Conservation (phyloP, 805 yeast genomes). For the Hermanozyma aechmeae region DNA sequence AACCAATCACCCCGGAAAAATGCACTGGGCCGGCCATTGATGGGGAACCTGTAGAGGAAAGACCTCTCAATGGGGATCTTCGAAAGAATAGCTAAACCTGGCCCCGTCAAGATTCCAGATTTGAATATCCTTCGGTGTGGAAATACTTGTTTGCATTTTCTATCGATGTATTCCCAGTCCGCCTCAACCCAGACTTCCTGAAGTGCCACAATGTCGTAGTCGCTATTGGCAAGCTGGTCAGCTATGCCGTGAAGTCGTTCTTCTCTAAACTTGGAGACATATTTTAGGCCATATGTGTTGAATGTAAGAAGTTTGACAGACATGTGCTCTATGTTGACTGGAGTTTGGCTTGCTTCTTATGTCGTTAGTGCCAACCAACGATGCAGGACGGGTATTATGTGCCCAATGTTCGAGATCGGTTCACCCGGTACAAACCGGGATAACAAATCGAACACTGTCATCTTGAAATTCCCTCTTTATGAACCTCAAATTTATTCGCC, state of each 20-base stretch:
- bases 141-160: constrained; percentile 33
- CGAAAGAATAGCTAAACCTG: constrained; percentile 82
- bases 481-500: no score
- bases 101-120: constrained; percentile 85
- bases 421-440: no score
- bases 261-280: constrained; percentile 61
- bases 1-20: constrained; percentile 94
- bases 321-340: no score
- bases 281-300: constrained; percentile 87
- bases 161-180: constrained; percentile 66
- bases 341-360: no score
- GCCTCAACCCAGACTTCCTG: constrained; percentile 89
- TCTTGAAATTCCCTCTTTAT: no score
- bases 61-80: constrained; percentile 76
- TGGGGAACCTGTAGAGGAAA: constrained; percentile 74
- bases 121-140: constrained; percentile 65
- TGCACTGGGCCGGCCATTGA: constrained; percentile 92
- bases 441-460: no score
- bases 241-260: constrained; percentile 71
- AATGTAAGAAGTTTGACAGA: constrained; percentile 54
- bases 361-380: no score
- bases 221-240: constrained; percentile 39
- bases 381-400: no score
- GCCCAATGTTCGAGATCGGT: no score
- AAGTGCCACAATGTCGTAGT: constrained; percentile 80